These are phyloP conservation scores for Mortierella sp. DNA, from an alignment of 371 early-diverging fungal genomes.

Conservation along the genomic window DNA sequence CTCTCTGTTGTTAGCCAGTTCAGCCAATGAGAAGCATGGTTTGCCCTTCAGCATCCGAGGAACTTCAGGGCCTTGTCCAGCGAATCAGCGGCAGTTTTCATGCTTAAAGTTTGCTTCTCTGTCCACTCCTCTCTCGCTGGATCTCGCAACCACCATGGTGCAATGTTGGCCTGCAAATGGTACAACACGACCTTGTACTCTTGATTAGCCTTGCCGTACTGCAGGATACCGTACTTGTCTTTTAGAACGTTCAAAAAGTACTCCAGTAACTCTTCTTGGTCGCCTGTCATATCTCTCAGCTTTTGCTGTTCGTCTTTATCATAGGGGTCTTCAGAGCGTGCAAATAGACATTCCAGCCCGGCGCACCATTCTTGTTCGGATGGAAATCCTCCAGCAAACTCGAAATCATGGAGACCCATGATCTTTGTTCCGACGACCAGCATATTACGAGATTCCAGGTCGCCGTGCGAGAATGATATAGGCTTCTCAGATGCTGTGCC, in stretches of 20 bases:
- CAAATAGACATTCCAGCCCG: slow-evolving; percentile 45
- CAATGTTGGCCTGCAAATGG: slow-evolving; percentile 46
- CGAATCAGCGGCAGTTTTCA: slow-evolving; percentile 29
- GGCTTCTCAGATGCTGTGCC: slow-evolving; percentile 6
- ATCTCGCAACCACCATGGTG: slow-evolving; percentile 52
- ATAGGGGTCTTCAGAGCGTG: slow-evolving; percentile 42
- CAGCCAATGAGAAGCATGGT: background rate
- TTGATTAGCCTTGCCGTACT: slow-evolving; percentile 23
- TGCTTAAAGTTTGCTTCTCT: slow-evolving; percentile 23
- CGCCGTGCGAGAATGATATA: slow-evolving; percentile 45
- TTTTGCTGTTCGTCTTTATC: slow-evolving; percentile 32
- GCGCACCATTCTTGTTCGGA: slow-evolving; percentile 56
- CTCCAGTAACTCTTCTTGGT: slow-evolving; percentile 30
- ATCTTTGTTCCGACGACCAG: slow-evolving; percentile 35
- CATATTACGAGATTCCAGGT: slow-evolving; percentile 46
- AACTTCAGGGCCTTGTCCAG: slow-evolving; percentile 43
- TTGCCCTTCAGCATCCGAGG: slow-evolving; percentile 46
- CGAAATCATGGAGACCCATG: slow-evolving; percentile 41
- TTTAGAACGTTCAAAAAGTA: slow-evolving; percentile 33
- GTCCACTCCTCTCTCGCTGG: slow-evolving; percentile 26
- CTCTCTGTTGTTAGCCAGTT: background rate
- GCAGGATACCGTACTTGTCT: slow-evolving; percentile 29
- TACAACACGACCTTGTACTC: slow-evolving; percentile 49
- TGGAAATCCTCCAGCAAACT: slow-evolving; percentile 52
- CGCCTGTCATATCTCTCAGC: slow-evolving; percentile 31